Conservation (phyloP, 2,329 filamentous ascomycete genomes). For the Aspergillus quadricinctus region DNA sequence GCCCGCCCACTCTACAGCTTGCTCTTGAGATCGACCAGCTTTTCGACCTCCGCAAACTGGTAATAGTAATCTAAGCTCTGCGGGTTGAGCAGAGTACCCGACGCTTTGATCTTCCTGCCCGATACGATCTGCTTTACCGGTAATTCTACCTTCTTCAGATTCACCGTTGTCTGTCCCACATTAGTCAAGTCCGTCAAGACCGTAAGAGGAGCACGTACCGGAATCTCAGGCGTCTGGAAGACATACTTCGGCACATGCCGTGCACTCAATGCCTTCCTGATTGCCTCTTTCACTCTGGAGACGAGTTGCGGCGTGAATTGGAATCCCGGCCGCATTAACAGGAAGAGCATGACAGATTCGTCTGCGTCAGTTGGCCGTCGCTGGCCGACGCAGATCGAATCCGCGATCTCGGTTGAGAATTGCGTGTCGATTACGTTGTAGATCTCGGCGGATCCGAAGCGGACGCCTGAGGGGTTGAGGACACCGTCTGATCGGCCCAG, state of each 20-base stretch:
- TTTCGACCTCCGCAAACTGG: constrained; percentile 69
- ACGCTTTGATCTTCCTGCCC: constrained; percentile 68
- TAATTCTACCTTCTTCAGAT: constrained; percentile 79
- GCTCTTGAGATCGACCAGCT: constrained; percentile 40
- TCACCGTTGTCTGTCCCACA: constrained; percentile 64
- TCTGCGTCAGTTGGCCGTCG: constrained; percentile 57
- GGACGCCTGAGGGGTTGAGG: constrained; percentile 73
- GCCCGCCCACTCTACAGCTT: constrained; percentile 16
- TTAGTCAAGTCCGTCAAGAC: background rate
- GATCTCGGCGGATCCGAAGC: constrained; percentile 77
- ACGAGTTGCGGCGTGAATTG: constrained; percentile 55
- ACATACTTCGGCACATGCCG: constrained; percentile 74
- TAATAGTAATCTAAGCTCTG: constrained; percentile 74
- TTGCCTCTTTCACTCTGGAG: constrained; percentile 57
- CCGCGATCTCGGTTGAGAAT: constrained; percentile 60
- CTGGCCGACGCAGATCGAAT: constrained; percentile 78
- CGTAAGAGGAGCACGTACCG: constrained; percentile 49
- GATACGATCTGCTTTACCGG: constrained; percentile 82
- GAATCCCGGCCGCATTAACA: constrained; percentile 57
- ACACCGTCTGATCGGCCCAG: constrained; percentile 61
- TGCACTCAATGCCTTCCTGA: constrained; percentile 63
- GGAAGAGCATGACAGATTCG: constrained; percentile 57
- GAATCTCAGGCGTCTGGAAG: constrained; percentile 77
- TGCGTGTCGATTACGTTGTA: constrained; percentile 61
- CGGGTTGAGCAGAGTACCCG: constrained; percentile 72